Evolutionary conservation across 129 eudicot genomes (phyloP).

Genomic region (Silybum marianum): DNA sequence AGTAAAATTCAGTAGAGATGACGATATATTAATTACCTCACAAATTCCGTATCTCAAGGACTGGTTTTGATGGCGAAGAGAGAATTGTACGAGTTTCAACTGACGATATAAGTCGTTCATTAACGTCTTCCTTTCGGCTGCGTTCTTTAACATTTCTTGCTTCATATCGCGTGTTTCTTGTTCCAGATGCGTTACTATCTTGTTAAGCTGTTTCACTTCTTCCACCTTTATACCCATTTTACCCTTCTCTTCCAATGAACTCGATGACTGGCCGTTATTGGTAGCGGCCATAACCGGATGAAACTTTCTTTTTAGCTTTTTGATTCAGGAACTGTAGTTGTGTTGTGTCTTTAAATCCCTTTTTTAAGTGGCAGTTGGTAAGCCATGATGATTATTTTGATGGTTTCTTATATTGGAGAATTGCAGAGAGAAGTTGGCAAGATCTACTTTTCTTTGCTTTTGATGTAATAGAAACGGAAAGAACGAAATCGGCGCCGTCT

Average conservation of each 20-base stretch:
- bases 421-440: neutral
- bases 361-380: neutral
- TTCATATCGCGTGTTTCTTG: constrained; percentile 44
- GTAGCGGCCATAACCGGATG: neutral
- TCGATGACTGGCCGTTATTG: neutral
- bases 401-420: neutral
- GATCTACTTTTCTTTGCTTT: neutral
- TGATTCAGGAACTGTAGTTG: neutral
- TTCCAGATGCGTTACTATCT: constrained; percentile 53
- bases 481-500: neutral
- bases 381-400: neutral
- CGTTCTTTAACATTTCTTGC: constrained; percentile 38
- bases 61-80: constrained; percentile 17
- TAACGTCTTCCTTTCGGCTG: constrained; percentile 48
- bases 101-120: constrained; percentile 42
- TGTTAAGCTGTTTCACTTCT: constrained; percentile 40
- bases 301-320: neutral
- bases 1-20: neutral
- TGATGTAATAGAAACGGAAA: neutral
- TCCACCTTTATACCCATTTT: neutral
- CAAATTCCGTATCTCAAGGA: neutral
- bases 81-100: constrained; percentile 38
- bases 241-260: neutral
- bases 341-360: neutral
- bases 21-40: constrained; percentile 15